Base-by-base conservation (phyloP, 139 green algal species). In the Zygnema cylindricum region DNA sequence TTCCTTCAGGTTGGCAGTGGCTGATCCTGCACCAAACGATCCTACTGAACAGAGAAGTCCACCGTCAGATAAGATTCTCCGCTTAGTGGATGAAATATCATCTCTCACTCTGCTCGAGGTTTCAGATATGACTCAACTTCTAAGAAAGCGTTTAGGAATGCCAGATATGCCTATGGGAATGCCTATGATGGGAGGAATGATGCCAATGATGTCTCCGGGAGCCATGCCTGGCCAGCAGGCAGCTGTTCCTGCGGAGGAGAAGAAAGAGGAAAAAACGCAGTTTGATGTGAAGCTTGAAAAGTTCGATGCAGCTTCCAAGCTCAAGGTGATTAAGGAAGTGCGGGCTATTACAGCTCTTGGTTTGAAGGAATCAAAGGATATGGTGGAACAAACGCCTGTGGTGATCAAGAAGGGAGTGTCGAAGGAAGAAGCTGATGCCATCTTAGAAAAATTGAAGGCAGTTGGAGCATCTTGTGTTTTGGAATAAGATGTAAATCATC, bases 261-360 rank as follows among this genome's bases (percentile, higher is more conserved):
- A 79, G 49, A 90, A 88, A 55, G 95, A 30, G 33, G 87, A 84
- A 35, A 97, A 99, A 92, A 99, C 96, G 0, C 95, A 96, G 84
- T 99, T 99, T 89, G 93, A 96, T 16, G 88, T 99, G 0, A 98
- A 98, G 92, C 95, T 99, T 2, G 96, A 98, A 0, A 93, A 95
- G 7, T 99, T 98, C 88, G 94, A 95, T 30, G 93, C 96, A 0
- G 94, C 95, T 3, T 91, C 94, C 82, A 99, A 99, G 92, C 98
- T 99, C 88, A 99, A 99, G 93, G 93, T 99, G 38, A 99, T 99
- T 93, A 99, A 99, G 95, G 97, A 99, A 89, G 93, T 99, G 39
- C 93, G 97, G 2, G 94, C 91, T 0, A 92, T 98, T 69, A 98
- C 97, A 0, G 95, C 93, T 69, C 92, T 99, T 39, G 97, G 97